Evolutionary conservation across 2,329 filamentous ascomycete genomes (phyloP).

Genomic region (Colletotrichum noveboracense): DNA sequence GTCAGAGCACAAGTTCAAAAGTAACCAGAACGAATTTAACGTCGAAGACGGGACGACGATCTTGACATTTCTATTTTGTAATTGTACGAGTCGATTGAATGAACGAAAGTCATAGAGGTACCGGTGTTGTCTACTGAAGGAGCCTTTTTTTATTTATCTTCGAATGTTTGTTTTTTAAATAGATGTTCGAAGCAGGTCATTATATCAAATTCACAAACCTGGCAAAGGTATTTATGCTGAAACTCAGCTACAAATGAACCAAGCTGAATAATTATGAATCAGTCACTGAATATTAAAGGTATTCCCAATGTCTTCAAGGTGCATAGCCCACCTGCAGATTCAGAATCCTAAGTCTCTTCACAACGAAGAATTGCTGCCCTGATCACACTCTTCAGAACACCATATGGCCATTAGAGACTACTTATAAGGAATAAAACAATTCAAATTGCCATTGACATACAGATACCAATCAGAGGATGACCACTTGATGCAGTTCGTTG

Average conservation of each 20-base stretch:
- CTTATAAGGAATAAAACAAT: fast-evolving
- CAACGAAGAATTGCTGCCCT: neutral
- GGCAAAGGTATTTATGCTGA: no score
- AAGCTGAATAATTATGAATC: neutral
- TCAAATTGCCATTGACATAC: fast-evolving
- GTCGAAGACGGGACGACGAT: neutral
- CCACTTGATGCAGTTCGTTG: neutral
- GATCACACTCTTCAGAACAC: neutral
- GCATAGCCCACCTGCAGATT: neutral
- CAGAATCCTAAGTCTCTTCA: neutral
- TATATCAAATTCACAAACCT: no score
- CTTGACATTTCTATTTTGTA: fast-evolving
- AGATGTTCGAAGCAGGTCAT: neutral
- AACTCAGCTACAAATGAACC: no score
- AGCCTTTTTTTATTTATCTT: no score
- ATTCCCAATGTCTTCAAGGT: neutral
- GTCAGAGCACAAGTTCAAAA: neutral
- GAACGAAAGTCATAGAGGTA: fast-evolving
- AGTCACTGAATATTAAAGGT: fast-evolving
- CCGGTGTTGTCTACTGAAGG: fast-evolving
- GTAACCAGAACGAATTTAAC: neutral
- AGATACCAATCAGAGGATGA: neutral
- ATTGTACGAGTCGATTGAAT: fast-evolving
- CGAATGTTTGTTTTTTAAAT: neutral
- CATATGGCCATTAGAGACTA: neutral